A percentile compares a stretch with the other conserved stretches of the same genome.
phyloP scores from a whole-genome alignment of 2,329 filamentous ascomycete genomes.

The Trichoderma lentiforme region DNA sequence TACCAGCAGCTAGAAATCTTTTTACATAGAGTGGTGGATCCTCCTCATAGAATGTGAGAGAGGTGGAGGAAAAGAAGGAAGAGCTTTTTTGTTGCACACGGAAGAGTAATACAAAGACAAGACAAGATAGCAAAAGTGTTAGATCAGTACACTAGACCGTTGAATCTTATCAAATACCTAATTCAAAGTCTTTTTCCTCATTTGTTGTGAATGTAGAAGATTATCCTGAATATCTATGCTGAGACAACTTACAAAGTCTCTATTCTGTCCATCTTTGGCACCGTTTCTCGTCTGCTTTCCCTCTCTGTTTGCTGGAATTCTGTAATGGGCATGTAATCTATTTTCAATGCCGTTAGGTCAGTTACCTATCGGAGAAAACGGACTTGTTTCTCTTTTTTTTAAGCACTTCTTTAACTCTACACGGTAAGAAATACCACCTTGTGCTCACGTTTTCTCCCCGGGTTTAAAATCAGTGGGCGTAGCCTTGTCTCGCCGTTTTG shows the following conservation, averaged over 20 bases:
- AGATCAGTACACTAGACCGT: conserved; percentile 1
- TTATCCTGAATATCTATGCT: neutral
- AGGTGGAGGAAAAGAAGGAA: neutral
- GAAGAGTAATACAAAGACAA: conserved; percentile 1
- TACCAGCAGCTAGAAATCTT: neutral
- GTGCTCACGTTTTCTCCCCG: neutral
- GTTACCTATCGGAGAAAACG: neutral
- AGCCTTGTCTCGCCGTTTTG: neutral
- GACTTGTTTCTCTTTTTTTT: neutral
- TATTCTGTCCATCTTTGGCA: neutral
- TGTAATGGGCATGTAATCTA: neutral
- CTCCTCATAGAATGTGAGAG: conserved; percentile 16
- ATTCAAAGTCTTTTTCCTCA: neutral
- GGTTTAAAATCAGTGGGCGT: neutral
- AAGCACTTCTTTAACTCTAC: neutral
- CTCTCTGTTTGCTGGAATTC: too few species aligned
- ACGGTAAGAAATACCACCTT: neutral
- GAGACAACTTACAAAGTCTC: neutral
- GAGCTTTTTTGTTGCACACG: neutral
- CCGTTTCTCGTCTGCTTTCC: neutral
- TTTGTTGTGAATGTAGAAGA: neutral
- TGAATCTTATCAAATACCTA: neutral
- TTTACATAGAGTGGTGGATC: conserved; percentile 10
- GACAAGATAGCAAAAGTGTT: neutral
- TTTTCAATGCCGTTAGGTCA: neutral